Evolutionary conservation across 2,329 filamentous ascomycete species (phyloP), one percentile per base, ranked within the genome.

Genomic region (Trichocomaceae sp.): DNA sequence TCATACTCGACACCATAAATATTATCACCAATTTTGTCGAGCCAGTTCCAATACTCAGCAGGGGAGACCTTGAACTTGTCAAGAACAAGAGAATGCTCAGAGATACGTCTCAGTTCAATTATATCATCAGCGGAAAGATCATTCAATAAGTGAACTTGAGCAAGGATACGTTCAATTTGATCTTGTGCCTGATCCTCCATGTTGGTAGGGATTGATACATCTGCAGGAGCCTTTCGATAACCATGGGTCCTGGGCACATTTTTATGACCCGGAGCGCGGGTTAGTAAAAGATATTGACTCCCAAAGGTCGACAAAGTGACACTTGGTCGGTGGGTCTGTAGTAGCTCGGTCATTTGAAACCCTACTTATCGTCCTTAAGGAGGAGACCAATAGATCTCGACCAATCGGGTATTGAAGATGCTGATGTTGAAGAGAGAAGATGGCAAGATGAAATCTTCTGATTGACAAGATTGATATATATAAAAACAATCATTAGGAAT

Each of bases 51-150:
- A 49, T 29, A n/a, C n/a, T n/a, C n/a, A n/a, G n/a, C n/a, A n/a
- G n/a, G n/a, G n/a, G n/a, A n/a, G n/a, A n/a, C n/a, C 22, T 49
- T 49, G 47, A 49, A 49, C 19, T 49, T 49, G 47, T 49, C 17
- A 23, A 49, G 19, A 49, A 49, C 31, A 49, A 49, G 17, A 39
- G 47, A 49, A 22, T 22, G 47, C 47, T 49, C 47, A 39, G 47
- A 49, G 31, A 41, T 0, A 49, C 15, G 17, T 26, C 47, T 37
- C n/a, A 49, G 33, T 33, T 49, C 31, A 39, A 13, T 23, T 15
- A 49, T 17, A 49, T 49, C 47, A 49, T 39, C 19, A 9, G 33
- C 33, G 13, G 47, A 49, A 39, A 49, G 47, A 39, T 49, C 31
- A 17, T 49, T 17, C 20, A 49, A 49, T 49, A 33, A 39, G 47